Percentiles rank a stretch among this genome's conserved stretches.
These are phyloP conservation scores for Didymella pomorum DNA, from an alignment of 2,329 filamentous ascomycete genomes.

Conservation along the genomic window DNA sequence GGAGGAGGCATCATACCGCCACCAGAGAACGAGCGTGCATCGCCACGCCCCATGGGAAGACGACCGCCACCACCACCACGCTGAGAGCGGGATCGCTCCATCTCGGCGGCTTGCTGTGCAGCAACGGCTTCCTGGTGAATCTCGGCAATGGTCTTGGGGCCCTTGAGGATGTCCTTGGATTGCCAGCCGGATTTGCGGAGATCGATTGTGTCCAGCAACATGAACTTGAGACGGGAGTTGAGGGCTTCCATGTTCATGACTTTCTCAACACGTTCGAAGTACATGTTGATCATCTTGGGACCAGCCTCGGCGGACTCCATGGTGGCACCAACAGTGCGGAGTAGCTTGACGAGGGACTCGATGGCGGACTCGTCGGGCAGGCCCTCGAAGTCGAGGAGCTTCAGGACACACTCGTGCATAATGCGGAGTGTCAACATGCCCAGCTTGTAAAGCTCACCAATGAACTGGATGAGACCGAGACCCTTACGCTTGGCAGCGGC, in stretches of 20 bases:
- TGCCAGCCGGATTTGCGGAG: slow-evolving; percentile 79
- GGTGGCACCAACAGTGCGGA: slow-evolving; percentile 88
- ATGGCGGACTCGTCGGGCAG: slow-evolving; percentile 94
- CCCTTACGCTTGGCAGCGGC: slow-evolving; percentile 95
- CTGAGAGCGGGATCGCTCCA: slow-evolving; percentile 64
- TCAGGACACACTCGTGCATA: slow-evolving; percentile 99
- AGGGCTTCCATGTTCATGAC: slow-evolving; percentile 80
- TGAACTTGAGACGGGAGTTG: slow-evolving; percentile 89
- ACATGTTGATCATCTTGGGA: slow-evolving; percentile 85
- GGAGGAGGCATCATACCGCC: slow-evolving; percentile 74
- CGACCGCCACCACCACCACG: slow-evolving; percentile 77
- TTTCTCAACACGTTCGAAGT: slow-evolving; percentile 86
- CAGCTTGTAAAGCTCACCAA: slow-evolving; percentile 98
- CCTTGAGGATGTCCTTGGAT: slow-evolving; percentile 90
- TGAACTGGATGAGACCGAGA: slow-evolving; percentile 98
- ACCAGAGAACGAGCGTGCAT: slow-evolving; percentile 82
- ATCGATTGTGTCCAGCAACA: slow-evolving; percentile 95
- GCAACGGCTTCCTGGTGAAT: slow-evolving; percentile 84
- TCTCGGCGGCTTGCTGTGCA: slow-evolving; percentile 82
- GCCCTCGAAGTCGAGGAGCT: slow-evolving; percentile 93
- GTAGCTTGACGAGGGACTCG: slow-evolving; percentile 91
- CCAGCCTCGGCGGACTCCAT: slow-evolving; percentile 84
- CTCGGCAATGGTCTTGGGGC: slow-evolving; percentile 94
- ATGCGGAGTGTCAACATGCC: slow-evolving; percentile 98
- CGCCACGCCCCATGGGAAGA: slow-evolving; percentile 79